Base-by-base conservation (phyloP, 2,329 filamentous ascomycete genomes). In the Zymoseptoria pseudotritici region DNA sequence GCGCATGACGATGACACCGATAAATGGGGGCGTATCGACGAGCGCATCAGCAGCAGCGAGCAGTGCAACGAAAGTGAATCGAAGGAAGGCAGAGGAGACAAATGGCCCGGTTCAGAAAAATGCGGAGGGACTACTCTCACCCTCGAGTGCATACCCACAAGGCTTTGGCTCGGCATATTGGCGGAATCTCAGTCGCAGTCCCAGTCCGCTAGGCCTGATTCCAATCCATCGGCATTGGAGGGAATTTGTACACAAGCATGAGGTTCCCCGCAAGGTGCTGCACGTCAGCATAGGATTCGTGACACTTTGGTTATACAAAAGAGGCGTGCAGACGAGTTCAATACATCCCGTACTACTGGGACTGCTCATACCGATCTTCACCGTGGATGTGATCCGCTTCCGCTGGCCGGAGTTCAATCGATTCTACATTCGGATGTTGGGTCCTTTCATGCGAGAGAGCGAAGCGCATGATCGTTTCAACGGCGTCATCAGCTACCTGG, bases 231-330 rank as follows among this genome's bases (percentile, higher is more conserved):
- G 90, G 62, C 88, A 94, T 72, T 99, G 94, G 84, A 85, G 91
- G 68, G 88, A 83, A 26, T 91, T 99, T 71, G 90, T 83, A 64
- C 94, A 99, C 81, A 91, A 91, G 70, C 93, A 99, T 76, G 94
- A 99, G 77, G 92, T 99, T 57, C 94, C 94, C 9, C 88, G 94
- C 69, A 99, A 99, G 76, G 79, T 86, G 50, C 82, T 99, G 46
- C 94, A 99, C 74, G 90, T 97, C 59, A 97, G 92, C 54, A 99
- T 99, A 72, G 94, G 94, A 58, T 97, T 97, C 78, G 82, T 97
- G 62, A 91, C 93, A 20, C 83, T 96, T 53, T 89, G 87, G 78
- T 83, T 97, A 46, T 99, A 97, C 75, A 81, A 85, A 55, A 85
- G 83, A 24, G 93, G 91, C 59, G 83, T 87, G 4, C 91, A 96